Evolutionary conservation across 2,329 filamentous ascomycete genomes (phyloP), one percentile per base, ranked within the genome.

Genomic region (Fusarium sp.): DNA sequence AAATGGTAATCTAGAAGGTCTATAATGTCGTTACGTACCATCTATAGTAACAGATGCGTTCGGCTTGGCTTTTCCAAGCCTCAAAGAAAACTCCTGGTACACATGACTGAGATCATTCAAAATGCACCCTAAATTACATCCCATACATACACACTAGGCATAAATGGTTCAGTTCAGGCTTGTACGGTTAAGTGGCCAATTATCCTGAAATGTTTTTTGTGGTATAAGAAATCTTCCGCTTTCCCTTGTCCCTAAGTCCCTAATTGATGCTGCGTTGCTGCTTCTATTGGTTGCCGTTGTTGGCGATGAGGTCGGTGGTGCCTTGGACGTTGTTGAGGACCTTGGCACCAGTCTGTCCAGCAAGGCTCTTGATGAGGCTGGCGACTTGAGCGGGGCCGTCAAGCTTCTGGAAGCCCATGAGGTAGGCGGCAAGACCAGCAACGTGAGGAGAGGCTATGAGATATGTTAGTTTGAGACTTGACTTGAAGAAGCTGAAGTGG

Each of bases 341-440:
- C 8, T 48, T 41, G 7, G 85, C 83, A 39, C 83, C 83, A 4
- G 83, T 82, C 37, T 75, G 67, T n/a, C 71, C 70, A 42, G 86
- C 88, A 26, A 91, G 83, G 63, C 80, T 76, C 80, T 84, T 85
- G 74, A 91, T 84, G 57, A 89, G 83, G 15, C 74, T 79, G 39
- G 76, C 78, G 24, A 85, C 80, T 26, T 74, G 60, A 20, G 56
- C 44, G n/a, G 77, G 69, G 48, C 79, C 78, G 10, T 77, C 81
- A 64, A 89, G 77, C 54, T 77, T 73, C 79, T 88, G 85, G 56
- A 89, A 82, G 53, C 80, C 73, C 81, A 92, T 89, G 31, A 93
- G 80, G 78, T 92, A 93, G 28, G 89, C 89, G 16, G 88, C 89
- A 6, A 93, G 82, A 47, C 91, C 91, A 47, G 88, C 85, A 55